Base-by-base conservation (phyloP, 2,329 filamentous ascomycete genomes). In the Shiraia sp. region DNA sequence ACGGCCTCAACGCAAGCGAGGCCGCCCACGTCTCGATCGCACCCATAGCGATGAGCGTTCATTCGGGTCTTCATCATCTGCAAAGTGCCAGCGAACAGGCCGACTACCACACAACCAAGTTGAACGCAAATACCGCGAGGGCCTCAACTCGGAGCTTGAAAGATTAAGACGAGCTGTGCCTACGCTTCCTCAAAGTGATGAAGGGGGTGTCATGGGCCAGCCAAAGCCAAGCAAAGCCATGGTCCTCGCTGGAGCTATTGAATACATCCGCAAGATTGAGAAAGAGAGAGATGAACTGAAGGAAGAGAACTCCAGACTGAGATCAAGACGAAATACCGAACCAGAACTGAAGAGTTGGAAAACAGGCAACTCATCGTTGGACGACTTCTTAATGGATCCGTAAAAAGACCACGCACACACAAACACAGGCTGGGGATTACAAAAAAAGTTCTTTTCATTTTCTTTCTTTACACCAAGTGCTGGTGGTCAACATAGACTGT, bases 41-140 rank as follows among this genome's bases (percentile, higher is more conserved):
- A 54, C 38, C 40, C 28, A 28, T 12, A 48, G 48, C 31, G 48
- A 51, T 16, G 41, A 37, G 13, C 45, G 46, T 28, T 45, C 61
- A 10, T 31, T 51, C 44, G 47, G 55, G 10, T 43, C 47, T 9
- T 49, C 47, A 9, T 38, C 44, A 12, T n/a, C n/a, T n/a, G 35
- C 42, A 10, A 59, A 61, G 32, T 44, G 41, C 32, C 51, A 45
- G 19, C 49, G 51, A 40, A 47, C 55, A 13, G 48, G 36, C 27
- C 61, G 59, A 15, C 51, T 59, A n/a, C 66, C 66, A 10, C 65
- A 69, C 51, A 68, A 68, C 36, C 64, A 69, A 39, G 62, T 68
- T 31, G 60, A 63, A 44, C 55, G 59, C 42, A 63, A 62, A 41
- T 63, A 63, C 44, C 60, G 60, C 29, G 55, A 62, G 37, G 58